Evolutionary conservation across 495 filamentous ascomycete genomes (phyloP), one percentile per base, ranked within the genome.

Genomic region (Penicillium chermesinum): DNA sequence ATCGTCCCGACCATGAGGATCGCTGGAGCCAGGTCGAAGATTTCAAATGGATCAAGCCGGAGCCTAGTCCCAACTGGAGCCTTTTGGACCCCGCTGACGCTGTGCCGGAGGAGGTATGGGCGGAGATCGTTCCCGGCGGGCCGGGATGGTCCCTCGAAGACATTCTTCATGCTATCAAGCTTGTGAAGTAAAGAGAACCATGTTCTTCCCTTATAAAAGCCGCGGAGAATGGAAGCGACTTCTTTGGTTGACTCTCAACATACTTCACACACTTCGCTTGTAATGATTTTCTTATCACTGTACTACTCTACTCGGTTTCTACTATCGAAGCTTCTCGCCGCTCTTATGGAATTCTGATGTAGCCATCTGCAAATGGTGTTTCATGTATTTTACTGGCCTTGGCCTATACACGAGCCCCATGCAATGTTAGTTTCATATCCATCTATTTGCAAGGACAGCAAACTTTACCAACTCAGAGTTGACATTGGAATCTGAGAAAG

Each of bases 11-110:
- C 18, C 46, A 54, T 16, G 52, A 65, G 46, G 90, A 93, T 64
- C 74, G 83, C 48, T 98, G 88, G 86, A 80, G 88, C 55, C 81
- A 94, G 58, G 84, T 98, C 12, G 88, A 96, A 58, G 93, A 98
- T 57, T 98, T 98, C 73, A 93, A 95, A 65, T 97, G 94, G 94
- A 76, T 96, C 50, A 94, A 89, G 65, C 71, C 77, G 9, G 87
- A 86, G 38, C 82, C 80, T 14, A 96, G 88, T 54, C 93, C 93
- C 1, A 90, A 98, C 62, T 98, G 91, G 89, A 79, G 74, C 38
- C 59, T 91, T 8, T 48, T 96, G 34, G 69, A 76, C 13, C 75
- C 76, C 37, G 74, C 72, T 15, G 71, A 86, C 30, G 77, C 82
- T 8, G 72, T 91, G 7, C 48, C 66, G 4, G 79, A 82, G 15